These are phyloP conservation scores for Leccinum truebloodii DNA, from an alignment of 768 basidiomycete species.

Conservation along the genomic window DNA sequence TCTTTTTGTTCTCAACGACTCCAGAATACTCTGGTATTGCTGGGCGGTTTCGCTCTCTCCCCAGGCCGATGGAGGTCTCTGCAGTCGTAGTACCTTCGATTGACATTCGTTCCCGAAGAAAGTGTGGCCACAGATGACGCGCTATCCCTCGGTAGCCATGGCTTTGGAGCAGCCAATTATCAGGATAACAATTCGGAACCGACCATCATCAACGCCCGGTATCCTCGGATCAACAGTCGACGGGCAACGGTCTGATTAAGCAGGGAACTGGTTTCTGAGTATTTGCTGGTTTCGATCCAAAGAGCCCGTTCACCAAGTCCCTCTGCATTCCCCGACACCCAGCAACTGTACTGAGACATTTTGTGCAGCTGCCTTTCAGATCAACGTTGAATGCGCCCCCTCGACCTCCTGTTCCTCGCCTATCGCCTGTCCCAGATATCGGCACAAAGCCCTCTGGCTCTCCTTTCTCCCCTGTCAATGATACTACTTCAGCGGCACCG, in stretches of 20 bases:
- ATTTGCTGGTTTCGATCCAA: conserved; percentile 20
- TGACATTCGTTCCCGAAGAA: conserved; percentile 24
- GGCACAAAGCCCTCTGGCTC: too few relatives aligned
- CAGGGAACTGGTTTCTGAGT: conserved; percentile 38
- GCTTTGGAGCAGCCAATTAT: conserved; percentile 29
- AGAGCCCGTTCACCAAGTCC: neutral
- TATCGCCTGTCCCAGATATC: too few relatives aligned
- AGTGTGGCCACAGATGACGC: conserved; percentile 35
- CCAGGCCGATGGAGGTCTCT: too few relatives aligned
- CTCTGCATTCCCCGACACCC: conserved; percentile 21
- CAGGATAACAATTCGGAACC: conserved; percentile 26
- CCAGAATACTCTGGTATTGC: too few relatives aligned
- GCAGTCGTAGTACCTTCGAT: too few relatives aligned
- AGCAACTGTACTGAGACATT: conserved; percentile 18
- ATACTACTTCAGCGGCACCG: too few relatives aligned
- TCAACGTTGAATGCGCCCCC: conserved; percentile 17
- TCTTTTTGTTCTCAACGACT: too few relatives aligned
- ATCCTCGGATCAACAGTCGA: conserved; percentile 15
- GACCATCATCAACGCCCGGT: conserved; percentile 24
- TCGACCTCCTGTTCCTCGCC: conserved; percentile 8
- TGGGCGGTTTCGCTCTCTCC: too few relatives aligned
- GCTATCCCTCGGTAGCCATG: conserved; percentile 33
- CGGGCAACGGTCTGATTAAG: conserved; percentile 28
- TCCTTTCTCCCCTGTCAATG: too few relatives aligned
- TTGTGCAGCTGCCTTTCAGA: conserved; percentile 13